Base-by-base conservation (phyloP, 2,329 filamentous ascomycete genomes). In the Zasmidium angulare region DNA sequence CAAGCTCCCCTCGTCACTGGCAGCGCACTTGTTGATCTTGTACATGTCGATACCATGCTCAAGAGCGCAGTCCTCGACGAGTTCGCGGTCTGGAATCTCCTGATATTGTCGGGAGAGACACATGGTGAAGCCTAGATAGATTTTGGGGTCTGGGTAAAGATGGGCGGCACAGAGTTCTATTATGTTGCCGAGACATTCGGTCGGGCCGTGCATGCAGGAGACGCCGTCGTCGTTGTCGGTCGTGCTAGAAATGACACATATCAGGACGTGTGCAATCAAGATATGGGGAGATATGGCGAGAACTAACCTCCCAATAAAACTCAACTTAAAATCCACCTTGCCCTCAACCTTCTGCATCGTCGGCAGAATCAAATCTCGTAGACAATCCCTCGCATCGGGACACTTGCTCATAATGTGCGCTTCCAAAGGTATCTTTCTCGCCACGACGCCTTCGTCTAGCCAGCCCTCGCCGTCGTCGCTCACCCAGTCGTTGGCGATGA, bases 341-440 rank as follows among this genome's bases (percentile, higher is more conserved):
- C 91, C 85, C 62, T 85, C 82, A 40, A 93, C 84, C 59, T 85
- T 84, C 75, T 91, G 86, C 93, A 99, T 97, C 21, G 88, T 84
- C 0, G 95, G 95, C 17, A 98, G 78, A 22, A 99, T 82, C 67
- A 99, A 78, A 60, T 92, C 80, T 62, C 86, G 85, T 20, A 99
- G 80, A 70, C 93, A 97, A 71, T 91, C 89, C 74, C 82, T 84
- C 1, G 95, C 92, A 76, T 99, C 95, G 0, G 93, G 93, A 71
- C 95, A 99, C 81, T 98, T 97, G 78, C 61, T 75, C 88, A 98
- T 99, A 68, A 98, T 95, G 75, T 98, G 93, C 57, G 91, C 90
- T 74, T 99, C 95, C 1, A 99, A 77, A 2, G 91, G 89, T 3
- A 98, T 89, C 59, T 73, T 78, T 46, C 66, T n/a, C n/a, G n/a